Evolutionary conservation across 2,329 filamentous ascomycete genomes (phyloP), one percentile per base, ranked within the genome.

Genomic region (Xylogone sp.): DNA sequence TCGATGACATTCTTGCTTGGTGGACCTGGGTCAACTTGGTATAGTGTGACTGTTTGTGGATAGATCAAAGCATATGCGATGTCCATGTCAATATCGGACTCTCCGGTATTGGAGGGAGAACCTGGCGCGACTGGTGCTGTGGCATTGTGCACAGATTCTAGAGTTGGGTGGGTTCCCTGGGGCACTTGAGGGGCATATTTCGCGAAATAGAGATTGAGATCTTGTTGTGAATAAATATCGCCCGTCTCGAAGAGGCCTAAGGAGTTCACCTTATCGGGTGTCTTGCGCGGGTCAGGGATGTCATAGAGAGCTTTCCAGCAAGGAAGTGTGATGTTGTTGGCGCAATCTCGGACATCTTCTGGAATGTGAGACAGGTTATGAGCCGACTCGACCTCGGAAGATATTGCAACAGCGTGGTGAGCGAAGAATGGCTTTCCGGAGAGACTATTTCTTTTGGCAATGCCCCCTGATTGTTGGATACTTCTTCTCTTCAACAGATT

Each of bases 231-330:
- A 59, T 79, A 80, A 39, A 74, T 73, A 59, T 81, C 75, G 21
- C 70, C 75, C 58, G 76, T 77, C 59, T 82, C 78, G 46, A 78
- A 77, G 20, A 82, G 74, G 21, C 76, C 78, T 34, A 78, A 70
- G 49, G 70, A 71, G 61, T 81, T 82, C 58, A 71, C 71, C 5
- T 13, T 18, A 27, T 53, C 45, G 9, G 54, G 55, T 29, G 66
- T 64, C 3, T 64, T 62, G 2, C 61, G 61, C 6, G 71, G 71
- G 9, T 68, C 56, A 13, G 77, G 71, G 48, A 76, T 74, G 1
- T 66, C 56, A 57, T 82, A 82, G n/a, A 82, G 65, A 9, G 75
- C 76, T 49, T 71, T 72, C 51, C 81, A 69, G 58, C 82, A 85
- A 43, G 72, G 71, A 0, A 80, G 79, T 0, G 79, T 83, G 56